Evolutionary conservation across 257 asterid genomes (phyloP).

Genomic region (Voacanga thouarsii): DNA sequence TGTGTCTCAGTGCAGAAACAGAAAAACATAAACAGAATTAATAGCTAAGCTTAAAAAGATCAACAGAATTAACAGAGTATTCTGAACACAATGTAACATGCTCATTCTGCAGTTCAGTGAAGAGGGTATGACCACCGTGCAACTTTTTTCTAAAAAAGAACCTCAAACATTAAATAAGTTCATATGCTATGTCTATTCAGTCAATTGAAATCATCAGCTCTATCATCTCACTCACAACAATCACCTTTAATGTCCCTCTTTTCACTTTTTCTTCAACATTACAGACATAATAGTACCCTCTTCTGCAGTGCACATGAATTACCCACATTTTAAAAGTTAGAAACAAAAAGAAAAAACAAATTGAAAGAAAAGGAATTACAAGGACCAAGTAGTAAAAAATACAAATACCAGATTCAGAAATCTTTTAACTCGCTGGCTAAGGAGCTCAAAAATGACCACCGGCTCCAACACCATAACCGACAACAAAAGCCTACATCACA

Average conservation of each 20-base stretch:
- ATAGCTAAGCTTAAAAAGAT: too few species aligned
- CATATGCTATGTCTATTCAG: slow-evolving; percentile 15
- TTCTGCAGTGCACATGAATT: slow-evolving; percentile 1
- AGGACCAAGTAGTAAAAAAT: not conserved
- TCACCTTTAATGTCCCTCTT: not conserved
- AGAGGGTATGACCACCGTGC: not conserved
- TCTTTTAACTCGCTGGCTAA: not conserved
- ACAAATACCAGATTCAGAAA: slow-evolving; percentile 20
- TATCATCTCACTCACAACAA: not conserved
- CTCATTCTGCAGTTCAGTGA: slow-evolving; percentile 2
- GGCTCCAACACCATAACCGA: slow-evolving; percentile 8
- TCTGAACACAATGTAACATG: slow-evolving; percentile 5
- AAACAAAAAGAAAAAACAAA: not conserved
- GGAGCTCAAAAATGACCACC: slow-evolving; percentile 5
- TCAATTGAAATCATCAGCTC: not conserved
- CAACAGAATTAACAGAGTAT: not conserved
- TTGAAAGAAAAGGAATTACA: not conserved
- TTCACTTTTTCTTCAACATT: not conserved
- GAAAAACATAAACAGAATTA: too few species aligned
- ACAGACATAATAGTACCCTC: not conserved
- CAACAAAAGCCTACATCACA: not conserved
- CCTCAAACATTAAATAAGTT: not conserved
- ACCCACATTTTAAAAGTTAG: not conserved
- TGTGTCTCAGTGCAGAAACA: not conserved
- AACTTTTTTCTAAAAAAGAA: not conserved